Evolutionary conservation across 352 stramenopile species (phyloP).

Genomic region (Phytophthora multivora): DNA sequence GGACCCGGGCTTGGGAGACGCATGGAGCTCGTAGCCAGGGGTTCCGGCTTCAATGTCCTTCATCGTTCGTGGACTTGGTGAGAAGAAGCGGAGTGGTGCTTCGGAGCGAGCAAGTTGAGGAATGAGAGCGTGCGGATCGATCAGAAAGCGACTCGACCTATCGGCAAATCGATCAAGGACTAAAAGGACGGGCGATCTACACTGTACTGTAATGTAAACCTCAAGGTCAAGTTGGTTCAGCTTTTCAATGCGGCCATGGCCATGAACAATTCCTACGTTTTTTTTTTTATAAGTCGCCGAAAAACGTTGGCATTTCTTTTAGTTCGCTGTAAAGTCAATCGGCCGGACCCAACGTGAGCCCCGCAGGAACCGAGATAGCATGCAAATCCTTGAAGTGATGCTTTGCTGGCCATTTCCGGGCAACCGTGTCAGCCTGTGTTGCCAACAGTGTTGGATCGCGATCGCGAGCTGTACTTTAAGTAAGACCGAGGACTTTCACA

Average conservation of each 20-base stretch:
- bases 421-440: not conserved
- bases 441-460: no score
- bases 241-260: no score
- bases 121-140: conserved; percentile 17
- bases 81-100: conserved; percentile 12
- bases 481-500: conserved; percentile 3
- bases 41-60: conserved; percentile 21
- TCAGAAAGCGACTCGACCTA: conserved; percentile 10
- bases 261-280: not conserved
- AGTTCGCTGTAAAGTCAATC: not conserved
- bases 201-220: no score
- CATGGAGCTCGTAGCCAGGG: conserved; percentile 27
- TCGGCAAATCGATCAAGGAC: conserved; percentile 21
- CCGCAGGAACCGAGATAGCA: conserved; percentile 3
- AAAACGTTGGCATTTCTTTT: not conserved
- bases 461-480: conserved; percentile 1
- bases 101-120: conserved; percentile 29
- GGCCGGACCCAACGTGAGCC: not conserved
- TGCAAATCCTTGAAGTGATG: conserved; percentile 13
- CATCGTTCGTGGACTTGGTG: conserved; percentile 6
- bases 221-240: conserved; percentile 1
- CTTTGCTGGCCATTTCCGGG: conserved; percentile 3
- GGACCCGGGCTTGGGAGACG: conserved; percentile 26
- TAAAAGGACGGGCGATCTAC: not conserved
- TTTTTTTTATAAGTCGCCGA: not conserved